Conservation (phyloP, 306 rosid genomes). For the Lotus japonicus region DNA sequence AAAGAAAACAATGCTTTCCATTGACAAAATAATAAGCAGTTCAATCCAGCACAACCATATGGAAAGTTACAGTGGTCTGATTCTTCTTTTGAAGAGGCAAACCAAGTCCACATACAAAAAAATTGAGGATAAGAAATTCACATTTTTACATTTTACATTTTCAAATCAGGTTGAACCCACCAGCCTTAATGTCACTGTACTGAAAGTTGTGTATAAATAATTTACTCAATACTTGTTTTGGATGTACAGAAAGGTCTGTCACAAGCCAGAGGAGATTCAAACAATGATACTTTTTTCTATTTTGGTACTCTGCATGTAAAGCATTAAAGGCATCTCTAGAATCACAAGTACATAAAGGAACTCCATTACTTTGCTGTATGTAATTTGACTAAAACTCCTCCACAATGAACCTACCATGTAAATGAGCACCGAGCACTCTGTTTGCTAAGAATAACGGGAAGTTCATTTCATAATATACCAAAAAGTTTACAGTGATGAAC, state of each 20-base stretch:
- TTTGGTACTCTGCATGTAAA: conserved; percentile 4
- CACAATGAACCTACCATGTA: neutral
- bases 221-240: neutral
- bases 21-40: neutral
- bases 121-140: neutral
- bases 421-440: conserved; percentile 3
- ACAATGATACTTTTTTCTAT: neutral
- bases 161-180: neutral
- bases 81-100: conserved; percentile 11
- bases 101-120: neutral
- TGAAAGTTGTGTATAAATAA: conserved; percentile 3
- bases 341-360: neutral
- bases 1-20: conserved; percentile 4
- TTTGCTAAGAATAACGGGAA: neutral
- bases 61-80: neutral
- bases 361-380: neutral
- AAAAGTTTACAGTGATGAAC: neutral
- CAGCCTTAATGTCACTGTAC: neutral
- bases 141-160: neutral
- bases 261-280: neutral
- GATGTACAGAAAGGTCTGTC: neutral
- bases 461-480: neutral
- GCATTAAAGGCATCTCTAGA: neutral
- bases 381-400: neutral
- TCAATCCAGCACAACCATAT: neutral